Percentiles rank a stretch among this genome's conserved stretches.
phyloP scores from a whole-genome alignment of 352 stramenopile genomes.

The Phytophthora pseudosyringae region DNA sequence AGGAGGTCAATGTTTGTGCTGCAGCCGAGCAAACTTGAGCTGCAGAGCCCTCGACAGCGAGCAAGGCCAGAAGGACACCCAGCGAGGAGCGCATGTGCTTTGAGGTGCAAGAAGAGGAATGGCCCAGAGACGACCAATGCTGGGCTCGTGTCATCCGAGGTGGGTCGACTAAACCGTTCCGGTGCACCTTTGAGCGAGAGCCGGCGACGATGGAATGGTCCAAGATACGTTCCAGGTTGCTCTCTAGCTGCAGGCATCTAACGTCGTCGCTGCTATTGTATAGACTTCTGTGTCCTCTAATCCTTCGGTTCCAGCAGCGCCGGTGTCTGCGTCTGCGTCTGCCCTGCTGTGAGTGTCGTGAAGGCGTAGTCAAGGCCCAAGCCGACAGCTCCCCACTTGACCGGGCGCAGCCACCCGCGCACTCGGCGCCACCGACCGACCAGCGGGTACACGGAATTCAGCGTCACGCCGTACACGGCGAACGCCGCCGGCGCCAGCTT shows the following conservation, averaged over 20 bases:
- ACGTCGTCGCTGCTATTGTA: constrained; percentile 3
- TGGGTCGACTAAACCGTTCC: constrained; percentile 5
- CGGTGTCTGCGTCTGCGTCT: constrained; percentile 15
- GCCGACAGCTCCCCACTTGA: constrained; percentile 37
- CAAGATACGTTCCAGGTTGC: constrained; percentile 2
- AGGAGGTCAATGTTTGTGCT: constrained; percentile 18
- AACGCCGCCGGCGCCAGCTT: constrained; percentile 35
- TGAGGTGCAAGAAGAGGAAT: constrained; percentile 7
- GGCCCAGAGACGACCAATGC: background rate
- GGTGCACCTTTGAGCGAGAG: constrained; percentile 19
- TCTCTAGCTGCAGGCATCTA: background rate
- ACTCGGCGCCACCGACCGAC: constrained; percentile 33
- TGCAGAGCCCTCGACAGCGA: background rate
- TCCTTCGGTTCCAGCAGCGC: constrained; percentile 17
- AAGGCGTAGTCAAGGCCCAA: constrained; percentile 26
- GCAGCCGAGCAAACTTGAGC: constrained; percentile 11
- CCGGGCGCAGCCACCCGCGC: constrained; percentile 24
- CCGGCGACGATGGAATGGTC: constrained; percentile 4
- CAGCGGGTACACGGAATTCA: constrained; percentile 38
- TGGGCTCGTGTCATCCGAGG: constrained; percentile 8
- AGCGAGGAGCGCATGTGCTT: background rate
- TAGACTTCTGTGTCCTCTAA: constrained; percentile 4
- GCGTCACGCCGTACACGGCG: constrained; percentile 32
- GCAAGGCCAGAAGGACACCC: background rate
- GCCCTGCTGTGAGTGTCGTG: constrained; percentile 13